Conservation (phyloP, 2,329 filamentous ascomycete species). For the Fusarium oligoseptatum region DNA sequence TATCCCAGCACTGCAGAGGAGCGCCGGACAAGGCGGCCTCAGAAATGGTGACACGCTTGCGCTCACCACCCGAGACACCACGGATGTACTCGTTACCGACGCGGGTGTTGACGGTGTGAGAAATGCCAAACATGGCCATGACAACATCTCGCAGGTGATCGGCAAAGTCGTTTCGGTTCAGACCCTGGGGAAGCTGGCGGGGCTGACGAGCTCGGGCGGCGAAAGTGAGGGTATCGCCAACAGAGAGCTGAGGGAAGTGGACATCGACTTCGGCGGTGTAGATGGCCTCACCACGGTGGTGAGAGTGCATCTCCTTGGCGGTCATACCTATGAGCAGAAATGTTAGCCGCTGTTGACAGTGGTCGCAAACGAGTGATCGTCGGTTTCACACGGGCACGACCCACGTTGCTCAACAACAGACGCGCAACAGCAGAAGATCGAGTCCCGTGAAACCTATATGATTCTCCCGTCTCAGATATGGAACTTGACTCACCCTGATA, state of each 20-base stretch:
- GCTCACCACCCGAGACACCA: conserved; percentile 81
- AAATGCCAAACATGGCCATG: conserved; percentile 82
- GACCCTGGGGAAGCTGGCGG: conserved; percentile 69
- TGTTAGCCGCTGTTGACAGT: conserved; percentile 29
- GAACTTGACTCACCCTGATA: conserved; percentile 73
- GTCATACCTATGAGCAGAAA: conserved; percentile 63
- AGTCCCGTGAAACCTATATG: conserved; percentile 13
- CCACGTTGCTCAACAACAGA: conserved; percentile 12
- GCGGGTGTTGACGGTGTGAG: conserved; percentile 78
- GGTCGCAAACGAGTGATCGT: conserved; percentile 5
- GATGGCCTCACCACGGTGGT: conserved; percentile 86
- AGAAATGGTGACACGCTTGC: conserved; percentile 75
- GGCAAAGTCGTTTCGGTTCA: conserved; percentile 67
- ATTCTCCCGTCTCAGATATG: neutral
- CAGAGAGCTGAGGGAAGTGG: conserved; percentile 82
- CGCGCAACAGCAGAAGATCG: neutral
- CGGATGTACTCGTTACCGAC: conserved; percentile 83
- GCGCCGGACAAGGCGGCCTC: conserved; percentile 71
- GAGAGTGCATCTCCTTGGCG: conserved; percentile 80
- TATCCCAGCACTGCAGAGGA: conserved; percentile 77
- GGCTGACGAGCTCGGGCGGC: conserved; percentile 79
- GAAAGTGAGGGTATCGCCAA: conserved; percentile 84
- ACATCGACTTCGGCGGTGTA: conserved; percentile 89
- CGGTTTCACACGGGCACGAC: conserved; percentile 19
- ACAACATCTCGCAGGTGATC: conserved; percentile 77